Evolutionary conservation across 2,329 filamentous ascomycete species (phyloP).

Genomic region (Stagonosporopsis tanaceti): DNA sequence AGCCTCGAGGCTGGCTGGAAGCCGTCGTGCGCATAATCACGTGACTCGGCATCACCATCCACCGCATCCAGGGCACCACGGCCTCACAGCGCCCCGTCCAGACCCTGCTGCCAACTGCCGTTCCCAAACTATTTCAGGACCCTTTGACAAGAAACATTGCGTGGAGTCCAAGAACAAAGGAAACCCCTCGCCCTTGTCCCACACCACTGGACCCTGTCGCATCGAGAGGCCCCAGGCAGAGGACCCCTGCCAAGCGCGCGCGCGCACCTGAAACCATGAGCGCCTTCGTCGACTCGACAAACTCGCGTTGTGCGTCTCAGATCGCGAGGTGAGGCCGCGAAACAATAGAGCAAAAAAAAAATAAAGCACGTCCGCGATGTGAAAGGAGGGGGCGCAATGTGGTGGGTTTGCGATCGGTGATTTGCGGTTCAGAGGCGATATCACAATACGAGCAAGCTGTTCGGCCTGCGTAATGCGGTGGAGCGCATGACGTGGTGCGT

Average conservation of each 20-base stretch:
- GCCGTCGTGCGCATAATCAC: neutral
- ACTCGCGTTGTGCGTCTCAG: neutral
- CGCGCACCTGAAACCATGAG: constrained; percentile 3
- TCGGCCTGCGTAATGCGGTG: constrained; percentile 9
- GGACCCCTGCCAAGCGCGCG: constrained; percentile 5
- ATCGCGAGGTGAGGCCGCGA: neutral
- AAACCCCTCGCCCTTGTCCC: neutral
- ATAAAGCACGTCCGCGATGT: neutral
- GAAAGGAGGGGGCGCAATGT: neutral
- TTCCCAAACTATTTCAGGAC: constrained; percentile 6
- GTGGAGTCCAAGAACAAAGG: constrained; percentile 1
- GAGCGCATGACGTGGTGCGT: constrained; percentile 12
- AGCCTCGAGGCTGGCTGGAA: neutral
- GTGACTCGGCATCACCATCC: neutral
- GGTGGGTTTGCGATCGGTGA: neutral
- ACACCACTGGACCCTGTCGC: neutral
- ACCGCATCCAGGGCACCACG: neutral
- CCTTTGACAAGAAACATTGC: neutral
- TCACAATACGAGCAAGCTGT: neutral
- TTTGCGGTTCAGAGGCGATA: neutral
- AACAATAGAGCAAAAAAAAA: neutral
- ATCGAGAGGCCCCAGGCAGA: neutral
- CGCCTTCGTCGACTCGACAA: neutral
- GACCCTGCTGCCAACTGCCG: neutral
- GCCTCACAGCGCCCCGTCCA: constrained; percentile 10